Conservation (phyloP, 1,284 basidiomycete species). For the Anthracocystis walkeri region DNA sequence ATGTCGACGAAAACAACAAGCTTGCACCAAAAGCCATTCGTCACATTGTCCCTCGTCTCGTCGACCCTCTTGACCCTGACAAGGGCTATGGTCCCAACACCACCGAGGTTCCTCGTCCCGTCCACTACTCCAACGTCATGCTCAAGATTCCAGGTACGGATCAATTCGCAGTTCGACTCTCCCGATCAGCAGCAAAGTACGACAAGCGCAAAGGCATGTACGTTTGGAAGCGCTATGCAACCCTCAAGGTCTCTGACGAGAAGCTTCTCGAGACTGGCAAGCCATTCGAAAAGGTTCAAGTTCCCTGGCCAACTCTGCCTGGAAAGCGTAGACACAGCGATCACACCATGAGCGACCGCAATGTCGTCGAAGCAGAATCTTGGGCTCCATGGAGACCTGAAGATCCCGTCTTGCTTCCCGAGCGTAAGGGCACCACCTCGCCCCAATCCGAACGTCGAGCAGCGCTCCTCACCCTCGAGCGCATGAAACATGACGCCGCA, state of each 20-base stretch:
- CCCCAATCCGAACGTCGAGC: slow-evolving; percentile 50
- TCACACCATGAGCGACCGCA: slow-evolving; percentile 36
- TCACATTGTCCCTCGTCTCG: slow-evolving; percentile 59
- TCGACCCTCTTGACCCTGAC: slow-evolving; percentile 56
- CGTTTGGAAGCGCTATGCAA: slow-evolving; percentile 65
- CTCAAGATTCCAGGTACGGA: slow-evolving; percentile 66
- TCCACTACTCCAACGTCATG: slow-evolving; percentile 68
- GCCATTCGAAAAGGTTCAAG: slow-evolving; percentile 56
- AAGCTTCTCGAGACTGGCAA: slow-evolving; percentile 47
- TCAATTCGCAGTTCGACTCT: slow-evolving; percentile 59
- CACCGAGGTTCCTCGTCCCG: slow-evolving; percentile 58
- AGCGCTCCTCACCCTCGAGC: slow-evolving; percentile 25
- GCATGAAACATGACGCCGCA: slow-evolving; percentile 28
- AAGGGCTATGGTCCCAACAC: slow-evolving; percentile 64
- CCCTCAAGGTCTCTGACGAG: slow-evolving; percentile 53
- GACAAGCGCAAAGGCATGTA: slow-evolving; percentile 59
- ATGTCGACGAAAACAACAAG: slow-evolving; percentile 60
- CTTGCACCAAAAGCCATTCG: slow-evolving; percentile 61
- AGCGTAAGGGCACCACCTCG: slow-evolving; percentile 42
- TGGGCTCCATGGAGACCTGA: slow-evolving; percentile 66
- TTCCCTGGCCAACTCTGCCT: slow-evolving; percentile 63
- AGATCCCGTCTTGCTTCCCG: slow-evolving; percentile 61
- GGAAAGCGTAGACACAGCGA: slow-evolving; percentile 32
- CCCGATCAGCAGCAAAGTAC: slow-evolving; percentile 53
- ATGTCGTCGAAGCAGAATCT: slow-evolving; percentile 58